A percentile compares a stretch with the other conserved stretches of the same genome.
Evolutionary conservation across 2,329 filamentous ascomycete genomes (phyloP).

Genomic region (Botrytis fragariae): DNA sequence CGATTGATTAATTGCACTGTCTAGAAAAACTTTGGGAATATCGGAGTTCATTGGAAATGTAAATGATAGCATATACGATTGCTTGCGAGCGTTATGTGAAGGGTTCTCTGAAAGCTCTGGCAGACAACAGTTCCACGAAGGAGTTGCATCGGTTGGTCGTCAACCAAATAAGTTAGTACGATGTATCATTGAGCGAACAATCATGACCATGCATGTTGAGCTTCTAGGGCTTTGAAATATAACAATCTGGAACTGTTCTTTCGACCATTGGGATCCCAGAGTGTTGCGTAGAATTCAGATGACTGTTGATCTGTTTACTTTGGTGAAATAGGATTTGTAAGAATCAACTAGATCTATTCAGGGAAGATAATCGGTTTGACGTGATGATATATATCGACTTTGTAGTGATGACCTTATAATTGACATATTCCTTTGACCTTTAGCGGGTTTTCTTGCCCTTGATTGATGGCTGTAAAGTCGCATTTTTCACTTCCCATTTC

Average conservation of each 20-base stretch:
- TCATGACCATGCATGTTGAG: background rate
- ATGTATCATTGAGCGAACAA: background rate
- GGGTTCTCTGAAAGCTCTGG: background rate
- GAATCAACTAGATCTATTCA: background rate
- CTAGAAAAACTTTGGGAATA: background rate
- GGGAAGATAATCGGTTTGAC: background rate
- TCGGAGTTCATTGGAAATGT: background rate
- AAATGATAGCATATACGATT: background rate
- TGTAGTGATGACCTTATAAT: background rate
- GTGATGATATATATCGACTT: background rate
- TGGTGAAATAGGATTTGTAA: background rate
- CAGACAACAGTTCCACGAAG: background rate
- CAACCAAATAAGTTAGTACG: background rate
- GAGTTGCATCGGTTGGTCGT: background rate
- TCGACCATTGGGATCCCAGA: background rate
- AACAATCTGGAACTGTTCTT: background rate
- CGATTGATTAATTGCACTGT: background rate
- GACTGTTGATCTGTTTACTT: background rate
- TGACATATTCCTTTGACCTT: conserved; percentile 17
- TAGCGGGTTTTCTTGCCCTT: conserved; percentile 34
- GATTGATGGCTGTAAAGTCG: conserved; percentile 38
- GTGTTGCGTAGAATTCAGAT: background rate
- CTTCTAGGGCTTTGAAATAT: too few species aligned
- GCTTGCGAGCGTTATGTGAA: background rate
- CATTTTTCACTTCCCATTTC: conserved; percentile 65